Conservation (phyloP, 805 yeast genomes). For the Sugiyamaella chiloensis region DNA sequence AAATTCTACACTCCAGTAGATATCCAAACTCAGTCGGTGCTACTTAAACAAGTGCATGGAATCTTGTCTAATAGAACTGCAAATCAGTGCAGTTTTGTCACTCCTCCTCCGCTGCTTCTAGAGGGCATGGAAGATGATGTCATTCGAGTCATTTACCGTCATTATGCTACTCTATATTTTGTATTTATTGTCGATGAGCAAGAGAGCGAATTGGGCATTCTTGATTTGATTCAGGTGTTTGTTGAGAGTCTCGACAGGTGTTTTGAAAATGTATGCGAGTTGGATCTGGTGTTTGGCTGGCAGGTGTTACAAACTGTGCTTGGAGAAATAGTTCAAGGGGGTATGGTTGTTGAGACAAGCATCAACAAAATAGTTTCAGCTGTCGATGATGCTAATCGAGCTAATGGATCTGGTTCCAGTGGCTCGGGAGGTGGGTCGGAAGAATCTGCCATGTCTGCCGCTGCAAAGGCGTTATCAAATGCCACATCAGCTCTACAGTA, state of each 20-base stretch:
- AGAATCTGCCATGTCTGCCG: conserved; percentile 23
- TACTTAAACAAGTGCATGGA: conserved; percentile 78
- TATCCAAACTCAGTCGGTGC: conserved; percentile 71
- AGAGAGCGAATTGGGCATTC: conserved; percentile 88
- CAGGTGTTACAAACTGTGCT: conserved; percentile 88
- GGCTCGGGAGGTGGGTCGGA: conserved; percentile 11
- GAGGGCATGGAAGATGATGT: conserved; percentile 56
- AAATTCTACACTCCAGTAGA: conserved; percentile 93
- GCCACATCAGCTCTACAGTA: conserved; percentile 28
- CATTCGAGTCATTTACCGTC: conserved; percentile 86
- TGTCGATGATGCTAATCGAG: conserved; percentile 38
- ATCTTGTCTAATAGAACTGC: conserved; percentile 68
- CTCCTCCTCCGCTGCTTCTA: conserved; percentile 76
- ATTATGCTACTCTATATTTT: conserved; percentile 93
- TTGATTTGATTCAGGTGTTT: conserved; percentile 93
- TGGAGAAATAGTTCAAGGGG: conserved; percentile 88
- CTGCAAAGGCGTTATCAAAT: conserved; percentile 25
- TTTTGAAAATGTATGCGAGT: conserved; percentile 90
- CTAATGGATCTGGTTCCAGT: conserved; percentile 10
- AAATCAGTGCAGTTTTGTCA: conserved; percentile 80
- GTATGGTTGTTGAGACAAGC: conserved; percentile 95
- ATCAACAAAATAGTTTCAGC: conserved; percentile 72
- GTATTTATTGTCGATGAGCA: conserved; percentile 95
- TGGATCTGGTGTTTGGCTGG: conserved; percentile 98
- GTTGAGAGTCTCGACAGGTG: conserved; percentile 93